Base-by-base conservation (phyloP, 148 eudicot genomes). In the Camellia granthamiana region DNA sequence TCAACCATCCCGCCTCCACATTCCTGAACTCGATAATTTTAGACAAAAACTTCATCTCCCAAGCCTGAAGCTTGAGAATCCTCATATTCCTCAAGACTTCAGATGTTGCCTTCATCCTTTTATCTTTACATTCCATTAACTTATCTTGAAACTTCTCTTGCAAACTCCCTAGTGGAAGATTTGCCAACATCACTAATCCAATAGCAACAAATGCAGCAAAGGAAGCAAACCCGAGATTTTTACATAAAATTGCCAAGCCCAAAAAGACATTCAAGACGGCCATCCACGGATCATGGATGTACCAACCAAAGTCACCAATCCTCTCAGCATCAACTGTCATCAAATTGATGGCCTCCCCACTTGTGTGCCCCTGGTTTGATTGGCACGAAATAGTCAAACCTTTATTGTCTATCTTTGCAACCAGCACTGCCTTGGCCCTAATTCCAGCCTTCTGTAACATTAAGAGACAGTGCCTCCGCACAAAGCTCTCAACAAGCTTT, bases 301-400 rank as follows among this genome's bases (percentile, higher is more conserved):
- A 84, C 92, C 90, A 89, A 75, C 69, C 69, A 76, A 89, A 89
- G 62, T 84, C 78, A 64, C 85, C 80, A 18, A 89, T 42, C 73
- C 89, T 83, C 82, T 86, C 82, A 6, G 92, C 92, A 84, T 89
- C 92, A 81, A 89, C 86, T 44, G 87, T 78, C 92, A 89, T 87
- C 51, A 87, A 69, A 23, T 23, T 23, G 30, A 0, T 23, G 30
- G 30, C 30, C 30, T 23, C 92, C 47, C 92, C 92, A 78, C 89
- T 88, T 14, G 90, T 74, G 55, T 88, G 85, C 56, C 88, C 88
- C 81, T 88, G 92, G 76, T 84, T 89, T 30, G 92, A 84, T 52
- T 83, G 88, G n/a, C 90, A 76, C 0, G 92, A 89, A 43, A 89
- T 79, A 55, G 85, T 86, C 70, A 89, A 79, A 18, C 89, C 86